These are phyloP conservation scores for Helicostylum pulchrum DNA, from an alignment of 192 early-diverging fungal species.

Conservation along the genomic window DNA sequence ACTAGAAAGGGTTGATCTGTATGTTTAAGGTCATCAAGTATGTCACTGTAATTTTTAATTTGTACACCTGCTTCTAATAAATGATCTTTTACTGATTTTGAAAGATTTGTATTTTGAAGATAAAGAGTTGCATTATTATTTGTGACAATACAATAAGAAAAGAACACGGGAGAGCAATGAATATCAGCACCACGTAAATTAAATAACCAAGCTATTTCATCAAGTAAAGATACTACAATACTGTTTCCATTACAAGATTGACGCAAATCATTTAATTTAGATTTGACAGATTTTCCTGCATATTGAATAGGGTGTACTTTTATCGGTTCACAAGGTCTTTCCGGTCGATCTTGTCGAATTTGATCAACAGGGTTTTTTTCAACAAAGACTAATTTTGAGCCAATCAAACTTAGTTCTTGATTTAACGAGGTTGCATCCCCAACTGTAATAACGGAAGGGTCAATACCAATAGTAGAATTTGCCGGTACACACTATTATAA, in stretches of 20 bases:
- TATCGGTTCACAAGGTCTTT: constrained; percentile 59
- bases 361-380: constrained; percentile 82
- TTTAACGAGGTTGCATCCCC: constrained; percentile 57
- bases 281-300: constrained; percentile 27
- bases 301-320: constrained; percentile 63
- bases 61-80: constrained; percentile 40
- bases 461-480: constrained; percentile 82
- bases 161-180: constrained; percentile 92
- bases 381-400: constrained; percentile 63
- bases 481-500: constrained; percentile 52
- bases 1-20: constrained; percentile 40
- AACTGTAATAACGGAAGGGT: constrained; percentile 79
- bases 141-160: constrained; percentile 83
- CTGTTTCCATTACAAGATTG: constrained; percentile 54
- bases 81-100: constrained; percentile 34
- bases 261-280: constrained; percentile 74
- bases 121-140: constrained; percentile 62
- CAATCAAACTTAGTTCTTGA: constrained; percentile 26
- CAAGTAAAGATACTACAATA: constrained; percentile 79
- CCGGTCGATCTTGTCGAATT: constrained; percentile 73
- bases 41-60: constrained; percentile 63
- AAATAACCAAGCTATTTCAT: constrained; percentile 95
- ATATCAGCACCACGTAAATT: constrained; percentile 96
- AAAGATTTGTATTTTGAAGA: constrained; percentile 61
- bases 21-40: constrained; percentile 22